Base-by-base conservation (phyloP, 140 eudicot species). In the Ambrosia hybrid region DNA sequence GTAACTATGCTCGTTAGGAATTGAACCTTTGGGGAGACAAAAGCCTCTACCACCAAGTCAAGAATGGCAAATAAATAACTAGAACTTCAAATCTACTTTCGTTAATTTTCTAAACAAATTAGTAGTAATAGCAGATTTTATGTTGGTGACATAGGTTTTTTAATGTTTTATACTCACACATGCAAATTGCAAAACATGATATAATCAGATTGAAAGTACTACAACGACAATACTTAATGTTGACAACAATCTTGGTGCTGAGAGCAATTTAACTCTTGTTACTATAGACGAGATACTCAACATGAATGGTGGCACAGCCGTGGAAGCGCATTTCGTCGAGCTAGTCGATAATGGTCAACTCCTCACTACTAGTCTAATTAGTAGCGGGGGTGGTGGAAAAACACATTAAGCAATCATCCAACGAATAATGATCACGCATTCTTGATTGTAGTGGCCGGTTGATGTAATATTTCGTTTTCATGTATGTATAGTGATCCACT, bases 371-470 rank as follows among this genome's bases (percentile, higher is more conserved):
- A 60, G 69, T 76, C 80, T 68, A 9, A 76, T 76, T 68, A 76
- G 75, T 12, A 68, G 45, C 3, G 75, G 80, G 1, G 80, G 80
- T 68, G 64, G 70, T 13, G 80, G 80, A n/a, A 15, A 68, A 67
- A 30, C 68, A n/a, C 72, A 76, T 68, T 58, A 2, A 76, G 17
- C 4, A 62, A n/a, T n/a, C 63, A 43, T 57, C 9, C 2, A 34
- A 71, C 17, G 12, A 46, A 16, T 16, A 46, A 7, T 9, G 45
- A 60, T 10, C 3, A 33, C 34, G 66, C 43, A 60, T 11, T 43
- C 66, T 33, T 11, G 66, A 4, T 55, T 38, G 8, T 15, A 8
- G 34, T 43, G 52, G 30, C 30, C 30, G 30, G 30, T n/a, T 21
- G 52, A 46, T 46, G 64, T 57, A 57, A 57, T 26, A 2, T 16